Percentiles rank a stretch among this genome's conserved stretches.
Evolutionary conservation across 2,329 filamentous ascomycete species (phyloP).

Genomic region (Arthroderma sp.): DNA sequence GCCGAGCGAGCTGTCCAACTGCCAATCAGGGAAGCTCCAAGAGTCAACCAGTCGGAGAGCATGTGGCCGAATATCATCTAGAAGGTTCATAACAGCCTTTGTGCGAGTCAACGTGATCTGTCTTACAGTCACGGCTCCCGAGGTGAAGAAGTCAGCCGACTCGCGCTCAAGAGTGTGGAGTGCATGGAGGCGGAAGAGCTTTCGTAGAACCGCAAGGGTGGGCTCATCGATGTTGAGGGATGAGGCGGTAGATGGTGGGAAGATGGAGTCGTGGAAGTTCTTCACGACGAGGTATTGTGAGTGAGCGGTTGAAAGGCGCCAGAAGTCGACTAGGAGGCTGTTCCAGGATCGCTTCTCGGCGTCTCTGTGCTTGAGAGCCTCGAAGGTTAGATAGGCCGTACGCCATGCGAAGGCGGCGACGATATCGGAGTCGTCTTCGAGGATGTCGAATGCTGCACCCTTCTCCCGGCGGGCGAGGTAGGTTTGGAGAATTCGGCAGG

Average conservation of each 20-base stretch:
- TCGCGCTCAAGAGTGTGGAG: conserved; percentile 56
- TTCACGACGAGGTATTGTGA: conserved; percentile 67
- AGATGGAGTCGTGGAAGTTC: conserved; percentile 60
- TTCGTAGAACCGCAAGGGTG: conserved; percentile 48
- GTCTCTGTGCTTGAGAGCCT: conserved; percentile 60
- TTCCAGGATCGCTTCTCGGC: conserved; percentile 67
- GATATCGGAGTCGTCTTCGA: conserved; percentile 56
- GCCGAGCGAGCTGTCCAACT: conserved; percentile 58
- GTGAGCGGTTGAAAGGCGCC: conserved; percentile 60
- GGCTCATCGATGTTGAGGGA: conserved; percentile 39
- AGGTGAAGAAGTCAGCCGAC: conserved; percentile 59
- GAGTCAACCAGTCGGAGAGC: conserved; percentile 58
- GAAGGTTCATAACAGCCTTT: conserved; percentile 53
- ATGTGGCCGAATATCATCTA: conserved; percentile 61
- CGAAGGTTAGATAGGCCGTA: conserved; percentile 59
- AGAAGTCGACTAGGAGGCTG: conserved; percentile 64
- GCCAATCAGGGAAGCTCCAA: conserved; percentile 69
- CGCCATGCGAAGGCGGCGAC: conserved; percentile 66
- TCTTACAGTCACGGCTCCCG: conserved; percentile 53
- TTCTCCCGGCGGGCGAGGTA: conserved; percentile 55
- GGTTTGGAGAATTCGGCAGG: conserved; percentile 49
- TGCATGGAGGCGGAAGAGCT: conserved; percentile 53
- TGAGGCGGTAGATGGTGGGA: conserved; percentile 36
- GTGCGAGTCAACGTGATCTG: conserved; percentile 59
- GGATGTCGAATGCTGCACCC: conserved; percentile 59